Percentiles rank a stretch among this genome's conserved stretches.
These are phyloP conservation scores for Xylariaceae sp. DNA, from an alignment of 2,329 filamentous ascomycete species.

Conservation along the genomic window DNA sequence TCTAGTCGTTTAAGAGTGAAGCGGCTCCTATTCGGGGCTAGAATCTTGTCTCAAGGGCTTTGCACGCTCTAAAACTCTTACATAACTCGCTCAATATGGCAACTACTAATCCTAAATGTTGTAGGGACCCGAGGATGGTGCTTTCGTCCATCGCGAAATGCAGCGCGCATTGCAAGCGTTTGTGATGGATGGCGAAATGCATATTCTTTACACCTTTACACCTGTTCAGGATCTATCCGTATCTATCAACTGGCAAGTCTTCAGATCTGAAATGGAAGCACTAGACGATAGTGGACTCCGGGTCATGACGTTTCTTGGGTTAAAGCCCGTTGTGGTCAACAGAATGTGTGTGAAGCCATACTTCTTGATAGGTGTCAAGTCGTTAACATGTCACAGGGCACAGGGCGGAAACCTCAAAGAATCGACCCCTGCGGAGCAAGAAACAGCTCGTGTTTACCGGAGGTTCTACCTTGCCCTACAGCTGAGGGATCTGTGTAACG, in stretches of 20 bases:
- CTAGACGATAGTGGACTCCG: slow-evolving; percentile 75
- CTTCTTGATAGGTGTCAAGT: slow-evolving; percentile 8
- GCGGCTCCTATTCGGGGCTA: no score
- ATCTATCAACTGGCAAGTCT: slow-evolving; percentile 74
- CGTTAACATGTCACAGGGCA: slow-evolving; percentile 55
- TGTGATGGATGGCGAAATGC: slow-evolving; percentile 83
- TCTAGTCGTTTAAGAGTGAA: no score
- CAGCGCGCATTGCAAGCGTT: slow-evolving; percentile 72
- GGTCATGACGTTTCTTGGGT: slow-evolving; percentile 70
- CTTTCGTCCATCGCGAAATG: slow-evolving; percentile 75
- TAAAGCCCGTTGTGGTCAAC: slow-evolving; percentile 72
- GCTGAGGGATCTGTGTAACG: slow-evolving; percentile 80
- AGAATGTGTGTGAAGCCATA: slow-evolving; percentile 59
- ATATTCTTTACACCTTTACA: slow-evolving; percentile 72
- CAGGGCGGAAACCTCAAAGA: slow-evolving; percentile 71
- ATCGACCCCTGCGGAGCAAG: slow-evolving; percentile 64
- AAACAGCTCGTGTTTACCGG: slow-evolving; percentile 68
- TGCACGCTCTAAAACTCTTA: no score
- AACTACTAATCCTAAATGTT: no score
- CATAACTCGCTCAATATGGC: no score
- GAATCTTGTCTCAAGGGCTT: no score
- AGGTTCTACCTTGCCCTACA: slow-evolving; percentile 79
- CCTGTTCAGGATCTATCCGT: slow-evolving; percentile 67
- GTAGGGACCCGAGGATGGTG: slow-evolving; percentile 75
- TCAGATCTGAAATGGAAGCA: slow-evolving; percentile 72